These are phyloP conservation scores for Ochetophila trinervis DNA, from an alignment of 306 rosid species.

Conservation along the genomic window DNA sequence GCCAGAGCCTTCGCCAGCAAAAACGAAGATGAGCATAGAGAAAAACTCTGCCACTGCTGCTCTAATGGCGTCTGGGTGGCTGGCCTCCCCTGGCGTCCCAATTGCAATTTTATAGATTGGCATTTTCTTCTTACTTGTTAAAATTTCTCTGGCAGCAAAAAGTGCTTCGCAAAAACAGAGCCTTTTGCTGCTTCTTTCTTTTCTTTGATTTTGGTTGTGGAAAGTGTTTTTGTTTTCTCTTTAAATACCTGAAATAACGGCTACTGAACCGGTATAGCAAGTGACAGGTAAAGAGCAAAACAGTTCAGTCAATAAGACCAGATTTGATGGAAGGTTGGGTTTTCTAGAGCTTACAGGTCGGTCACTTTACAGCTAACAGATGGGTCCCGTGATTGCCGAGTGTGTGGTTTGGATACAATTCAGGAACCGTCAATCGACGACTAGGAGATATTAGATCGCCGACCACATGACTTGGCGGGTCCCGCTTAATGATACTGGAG, in stretches of 20 bases:
- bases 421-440: conserved; percentile 22
- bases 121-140: conserved; percentile 29
- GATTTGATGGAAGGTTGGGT: not conserved
- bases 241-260: conserved; percentile 35
- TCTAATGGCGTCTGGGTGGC: conserved; percentile 68
- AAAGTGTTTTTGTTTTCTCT: conserved; percentile 3
- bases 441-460: conserved; percentile 19
- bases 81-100: conserved; percentile 70
- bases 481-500: not conserved
- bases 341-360: conserved; percentile 18
- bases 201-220: not conserved
- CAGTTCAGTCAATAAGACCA: not conserved
- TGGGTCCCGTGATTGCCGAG: conserved; percentile 14
- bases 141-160: not conserved
- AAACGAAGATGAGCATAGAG: conserved; percentile 73
- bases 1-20: conserved; percentile 86
- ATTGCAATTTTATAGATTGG: conserved; percentile 52
- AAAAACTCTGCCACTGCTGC: conserved; percentile 75
- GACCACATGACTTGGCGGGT: conserved; percentile 12
- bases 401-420: conserved; percentile 34
- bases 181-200: not conserved
- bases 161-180: not conserved
- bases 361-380: conserved; percentile 19
- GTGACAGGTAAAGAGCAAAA: conserved; percentile 11
- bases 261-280: conserved; percentile 38